These are phyloP conservation scores for Neoboletus brunneissimus DNA, from an alignment of 768 basidiomycete genomes.

Conservation along the genomic window DNA sequence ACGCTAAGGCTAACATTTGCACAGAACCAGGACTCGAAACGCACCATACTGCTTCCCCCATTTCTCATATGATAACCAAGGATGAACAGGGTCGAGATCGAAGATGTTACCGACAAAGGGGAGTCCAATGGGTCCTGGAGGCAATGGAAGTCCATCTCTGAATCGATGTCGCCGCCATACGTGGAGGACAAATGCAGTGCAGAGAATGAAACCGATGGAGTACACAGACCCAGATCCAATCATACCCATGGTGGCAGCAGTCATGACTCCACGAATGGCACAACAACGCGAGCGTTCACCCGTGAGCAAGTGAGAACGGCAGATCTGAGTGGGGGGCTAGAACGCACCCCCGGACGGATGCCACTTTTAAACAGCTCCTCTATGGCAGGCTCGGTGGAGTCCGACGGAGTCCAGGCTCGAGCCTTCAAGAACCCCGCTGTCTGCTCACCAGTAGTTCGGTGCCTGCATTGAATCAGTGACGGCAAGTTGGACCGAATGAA, in stretches of 20 bases:
- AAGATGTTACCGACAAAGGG: constrained; percentile 28
- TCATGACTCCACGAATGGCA: too few species aligned
- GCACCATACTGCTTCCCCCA: constrained; percentile 36
- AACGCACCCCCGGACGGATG: background rate
- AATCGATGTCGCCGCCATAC: constrained; percentile 13
- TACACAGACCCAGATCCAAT: constrained; percentile 1
- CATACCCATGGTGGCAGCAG: background rate
- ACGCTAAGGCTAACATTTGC: background rate
- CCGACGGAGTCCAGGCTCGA: background rate
- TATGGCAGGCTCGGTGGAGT: background rate
- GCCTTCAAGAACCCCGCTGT: background rate
- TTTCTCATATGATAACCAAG: constrained; percentile 34
- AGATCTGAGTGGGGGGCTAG: background rate
- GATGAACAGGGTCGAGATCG: constrained; percentile 18
- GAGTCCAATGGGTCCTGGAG: constrained; percentile 52
- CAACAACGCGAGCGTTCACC: background rate
- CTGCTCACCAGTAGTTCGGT: too few species aligned
- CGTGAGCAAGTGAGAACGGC: background rate
- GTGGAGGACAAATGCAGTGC: constrained; percentile 1
- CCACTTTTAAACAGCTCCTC: background rate
- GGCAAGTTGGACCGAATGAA: background rate
- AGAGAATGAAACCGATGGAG: constrained; percentile 4
- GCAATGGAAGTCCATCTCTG: constrained; percentile 33
- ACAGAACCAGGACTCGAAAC: background rate
- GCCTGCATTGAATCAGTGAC: background rate